phyloP scores from a whole-genome alignment of 2,329 filamentous ascomycete genomes.

The Rutstroemia sp. region DNA sequence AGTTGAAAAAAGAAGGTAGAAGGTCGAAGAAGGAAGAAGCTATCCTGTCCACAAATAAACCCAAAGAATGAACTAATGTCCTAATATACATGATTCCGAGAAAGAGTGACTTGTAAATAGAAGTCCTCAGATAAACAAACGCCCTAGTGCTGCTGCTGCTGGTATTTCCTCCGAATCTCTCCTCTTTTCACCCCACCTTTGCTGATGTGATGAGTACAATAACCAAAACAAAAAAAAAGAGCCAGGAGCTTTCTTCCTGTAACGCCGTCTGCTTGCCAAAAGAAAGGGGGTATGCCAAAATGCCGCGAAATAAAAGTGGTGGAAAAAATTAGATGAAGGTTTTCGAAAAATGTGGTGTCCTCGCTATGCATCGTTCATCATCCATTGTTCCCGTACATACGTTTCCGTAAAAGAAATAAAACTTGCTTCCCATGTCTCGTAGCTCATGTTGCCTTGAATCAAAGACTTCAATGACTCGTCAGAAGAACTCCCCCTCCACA shows the following conservation, averaged over 20 bases:
- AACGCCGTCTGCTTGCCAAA: background rate
- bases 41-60: background rate
- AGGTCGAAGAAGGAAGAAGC: background rate
- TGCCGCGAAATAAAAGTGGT: background rate
- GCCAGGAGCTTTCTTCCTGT: background rate
- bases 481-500: background rate
- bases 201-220: background rate
- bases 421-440: background rate
- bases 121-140: background rate
- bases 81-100: background rate
- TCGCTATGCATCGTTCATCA: slow-evolving; percentile 1
- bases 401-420: slow-evolving; percentile 1
- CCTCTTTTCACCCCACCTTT: background rate
- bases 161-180: background rate
- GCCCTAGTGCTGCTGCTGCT: background rate
- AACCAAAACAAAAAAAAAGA: background rate
- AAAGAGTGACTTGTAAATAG: background rate
- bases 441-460: slow-evolving; percentile 4
- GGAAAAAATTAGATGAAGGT: background rate
- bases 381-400: background rate
- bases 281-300: background rate
- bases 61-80: background rate
- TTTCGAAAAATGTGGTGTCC: background rate
- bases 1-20: background rate
- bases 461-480: background rate